Evolutionary conservation across 228 moss, liverwort and hornwort species (phyloP), one percentile per base, ranked within the genome.

Genomic region (Sphagnum magellanicum): DNA sequence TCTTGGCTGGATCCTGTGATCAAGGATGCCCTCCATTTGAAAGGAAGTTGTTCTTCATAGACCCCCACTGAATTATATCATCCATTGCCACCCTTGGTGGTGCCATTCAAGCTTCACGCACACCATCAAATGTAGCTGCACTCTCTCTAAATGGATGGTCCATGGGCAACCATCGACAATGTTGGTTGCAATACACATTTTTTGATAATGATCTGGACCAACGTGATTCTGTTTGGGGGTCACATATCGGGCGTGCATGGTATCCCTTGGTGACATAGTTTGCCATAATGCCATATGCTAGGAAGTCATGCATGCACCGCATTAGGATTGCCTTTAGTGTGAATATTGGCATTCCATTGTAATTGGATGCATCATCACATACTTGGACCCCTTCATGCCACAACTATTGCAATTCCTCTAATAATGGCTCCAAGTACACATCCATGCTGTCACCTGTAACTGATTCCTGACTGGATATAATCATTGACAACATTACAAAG

Each of bases 231-330:
- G 10, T 13, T 60, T 17, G 17, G 17, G 17, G 17, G 17, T 1
- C 17, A 1, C 17, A 17, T 17, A 17, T 17, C 0, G 17, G 17
- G 17, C 63, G 12, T 10, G 46, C 46, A 47, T 63, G 63, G 64
- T 64, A 64, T 6, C 64, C 64, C 10, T 64, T 46, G 5, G 64
- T 64, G 4, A 64, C 64, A n/a, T n/a, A 64, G 50, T 49, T 49
- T 6, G 32, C 5, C 9, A 64, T 49, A 46, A 64, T 64, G 6
- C 64, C 64, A 64, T 64, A 64, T 46, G 64, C 64, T 6, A 14
- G 64, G 32, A 64, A 48, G 48, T 64, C 64, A 49, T 64, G 64
- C 6, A 64, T 46, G n/a, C n/a, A n/a, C n/a, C 0, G 16, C 13
- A 64, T 46, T 6, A 64, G 17, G 50, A 64, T 64, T 8, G 46